phyloP scores from a whole-genome alignment of 2,329 filamentous ascomycete genomes.

The Sporothrix sp. region DNA sequence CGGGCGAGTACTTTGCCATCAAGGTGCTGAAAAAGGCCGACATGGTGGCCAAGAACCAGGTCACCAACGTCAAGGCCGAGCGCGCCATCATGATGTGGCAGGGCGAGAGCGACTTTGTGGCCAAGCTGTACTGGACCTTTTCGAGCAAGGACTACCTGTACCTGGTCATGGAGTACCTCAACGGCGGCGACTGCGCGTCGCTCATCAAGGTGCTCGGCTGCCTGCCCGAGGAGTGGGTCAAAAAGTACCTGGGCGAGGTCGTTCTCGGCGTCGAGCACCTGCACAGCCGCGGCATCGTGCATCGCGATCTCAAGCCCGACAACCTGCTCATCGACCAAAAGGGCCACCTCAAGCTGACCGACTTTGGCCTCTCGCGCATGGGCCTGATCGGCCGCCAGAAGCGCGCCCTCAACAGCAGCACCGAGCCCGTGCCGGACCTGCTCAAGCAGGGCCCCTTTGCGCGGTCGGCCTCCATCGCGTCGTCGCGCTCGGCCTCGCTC shows the following conservation, averaged over 20 bases:
- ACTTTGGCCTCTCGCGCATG: constrained; percentile 96
- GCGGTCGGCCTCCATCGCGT: constrained; percentile 72
- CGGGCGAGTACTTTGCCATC: constrained; percentile 96
- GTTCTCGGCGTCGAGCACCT: constrained; percentile 95
- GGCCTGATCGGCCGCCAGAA: constrained; percentile 94
- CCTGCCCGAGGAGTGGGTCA: constrained; percentile 92
- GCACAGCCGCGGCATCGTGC: constrained; percentile 88
- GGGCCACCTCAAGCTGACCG: constrained; percentile 91
- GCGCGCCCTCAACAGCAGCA: constrained; percentile 67
- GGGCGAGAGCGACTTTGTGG: constrained; percentile 96
- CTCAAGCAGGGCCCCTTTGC: constrained; percentile 88
- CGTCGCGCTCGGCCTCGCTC: constrained; percentile 87
- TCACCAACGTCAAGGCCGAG: constrained; percentile 97
- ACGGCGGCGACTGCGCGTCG: constrained; percentile 93
- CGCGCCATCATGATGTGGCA: constrained; percentile 99
- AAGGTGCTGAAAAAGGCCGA: constrained; percentile 99
- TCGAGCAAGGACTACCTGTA: constrained; percentile 99
- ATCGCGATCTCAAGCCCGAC: constrained; percentile 93
- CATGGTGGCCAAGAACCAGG: constrained; percentile 99
- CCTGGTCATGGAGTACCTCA: constrained; percentile 97
- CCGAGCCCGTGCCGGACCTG: constrained; percentile 82
- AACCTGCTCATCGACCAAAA: constrained; percentile 96
- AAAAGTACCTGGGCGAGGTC: constrained; percentile 94
- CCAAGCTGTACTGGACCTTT: constrained; percentile 99
- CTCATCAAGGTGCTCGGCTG: constrained; percentile 90